Percentiles rank a stretch among this genome's conserved stretches.
phyloP scores from a whole-genome alignment of 768 basidiomycete genomes.

The Candolleomyces eurysporus region DNA sequence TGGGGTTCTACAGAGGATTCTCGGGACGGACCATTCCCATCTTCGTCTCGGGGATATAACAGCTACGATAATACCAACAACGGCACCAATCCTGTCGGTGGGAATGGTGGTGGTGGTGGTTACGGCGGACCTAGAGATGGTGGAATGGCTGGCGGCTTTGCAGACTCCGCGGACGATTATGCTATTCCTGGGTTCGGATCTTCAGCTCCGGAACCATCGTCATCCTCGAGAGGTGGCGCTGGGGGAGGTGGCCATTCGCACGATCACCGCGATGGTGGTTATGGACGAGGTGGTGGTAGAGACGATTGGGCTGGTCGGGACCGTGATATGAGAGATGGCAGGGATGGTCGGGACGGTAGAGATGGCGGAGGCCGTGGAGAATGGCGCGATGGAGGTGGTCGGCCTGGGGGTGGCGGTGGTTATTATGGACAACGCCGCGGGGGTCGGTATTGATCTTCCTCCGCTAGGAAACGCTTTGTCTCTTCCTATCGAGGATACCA shows the following conservation, averaged over 20 bases:
- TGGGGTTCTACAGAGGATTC: too few relatives aligned
- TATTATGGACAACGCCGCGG: constrained; percentile 2
- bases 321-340: not conserved
- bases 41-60: too few relatives aligned
- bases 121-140: constrained; percentile 20
- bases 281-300: constrained; percentile 2
- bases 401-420: not conserved
- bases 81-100: not conserved
- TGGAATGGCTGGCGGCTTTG: not conserved
- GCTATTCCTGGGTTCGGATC: constrained; percentile 9
- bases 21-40: too few relatives aligned
- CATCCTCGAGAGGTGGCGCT: constrained; percentile 16
- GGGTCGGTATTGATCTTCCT: not conserved
- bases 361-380: constrained; percentile 10
- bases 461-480: not conserved
- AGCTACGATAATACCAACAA: too few relatives aligned
- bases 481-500: not conserved
- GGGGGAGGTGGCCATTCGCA: constrained; percentile 29
- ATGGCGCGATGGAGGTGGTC: constrained; percentile 9
- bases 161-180: constrained; percentile 1
- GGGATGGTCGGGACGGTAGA: constrained; percentile 8
- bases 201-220: not conserved
- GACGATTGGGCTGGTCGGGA: constrained; percentile 11
- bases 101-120: constrained; percentile 26
- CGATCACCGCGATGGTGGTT: not conserved